Percentiles rank a stretch among this genome's conserved stretches.
Evolutionary conservation across 768 basidiomycete species (phyloP).

Genomic region (Exidia glandulosa): DNA sequence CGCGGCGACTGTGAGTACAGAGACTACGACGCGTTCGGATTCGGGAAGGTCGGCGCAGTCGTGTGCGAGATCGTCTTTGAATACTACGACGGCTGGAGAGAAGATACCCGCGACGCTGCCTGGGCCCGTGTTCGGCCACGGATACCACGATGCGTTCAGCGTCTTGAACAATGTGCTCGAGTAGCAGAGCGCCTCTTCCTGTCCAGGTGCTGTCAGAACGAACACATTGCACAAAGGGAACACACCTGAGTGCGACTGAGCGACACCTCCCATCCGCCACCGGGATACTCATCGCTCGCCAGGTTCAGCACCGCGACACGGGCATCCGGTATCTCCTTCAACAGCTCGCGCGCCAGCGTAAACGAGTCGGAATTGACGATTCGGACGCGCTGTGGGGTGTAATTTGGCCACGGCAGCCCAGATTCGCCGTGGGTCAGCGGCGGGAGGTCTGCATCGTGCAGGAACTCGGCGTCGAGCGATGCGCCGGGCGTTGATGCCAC

Average conservation of each 20-base stretch:
- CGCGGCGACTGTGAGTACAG: slow-evolving; percentile 37
- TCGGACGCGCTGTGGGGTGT: slow-evolving; percentile 6
- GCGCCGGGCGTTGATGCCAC: slow-evolving; percentile 3
- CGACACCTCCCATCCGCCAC: slow-evolving; percentile 22
- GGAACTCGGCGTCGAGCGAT: not conserved
- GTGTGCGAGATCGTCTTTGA: slow-evolving; percentile 36
- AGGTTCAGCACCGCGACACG: slow-evolving; percentile 17
- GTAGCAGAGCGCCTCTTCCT: slow-evolving; percentile 41
- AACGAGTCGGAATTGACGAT: slow-evolving; percentile 30
- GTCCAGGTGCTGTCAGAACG: not conserved
- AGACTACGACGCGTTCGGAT: slow-evolving; percentile 26
- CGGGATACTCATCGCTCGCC: slow-evolving; percentile 25
- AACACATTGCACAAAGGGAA: not conserved
- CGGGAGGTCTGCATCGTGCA: not conserved
- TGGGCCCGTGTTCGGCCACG: slow-evolving; percentile 35
- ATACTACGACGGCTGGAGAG: slow-evolving; percentile 36
- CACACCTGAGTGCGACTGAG: slow-evolving; percentile 23
- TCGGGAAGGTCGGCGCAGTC: slow-evolving; percentile 25
- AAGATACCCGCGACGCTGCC: slow-evolving; percentile 30
- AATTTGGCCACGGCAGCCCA: not conserved
- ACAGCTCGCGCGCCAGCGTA: slow-evolving; percentile 22
- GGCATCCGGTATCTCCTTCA: slow-evolving; percentile 17
- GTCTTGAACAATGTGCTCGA: slow-evolving; percentile 35
- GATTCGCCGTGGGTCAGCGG: not conserved
- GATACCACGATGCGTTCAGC: slow-evolving; percentile 30